Base-by-base conservation (phyloP, 805 yeast species). In the Candida odintsovae region DNA sequence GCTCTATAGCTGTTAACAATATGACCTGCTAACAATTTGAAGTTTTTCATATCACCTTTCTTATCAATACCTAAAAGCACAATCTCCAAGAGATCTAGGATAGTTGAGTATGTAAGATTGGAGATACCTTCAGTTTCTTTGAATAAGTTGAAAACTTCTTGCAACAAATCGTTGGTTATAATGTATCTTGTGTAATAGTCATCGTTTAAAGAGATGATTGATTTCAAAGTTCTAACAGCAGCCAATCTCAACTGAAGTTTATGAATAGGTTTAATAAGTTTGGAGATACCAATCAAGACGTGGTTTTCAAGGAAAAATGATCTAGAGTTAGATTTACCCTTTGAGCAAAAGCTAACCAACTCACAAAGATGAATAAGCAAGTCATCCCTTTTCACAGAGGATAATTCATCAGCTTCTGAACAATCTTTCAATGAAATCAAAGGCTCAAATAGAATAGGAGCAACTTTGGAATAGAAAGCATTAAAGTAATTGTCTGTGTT, bases 91-190 rank as follows among this genome's bases (percentile, higher is more conserved):
- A 90, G 69, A 59, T 86, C 90, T 40, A 89, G 69, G 51, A 92
- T 76, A 6, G 90, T 76, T 0, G 97, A 89, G 57, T 80, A 85
- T 3, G 85, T 74, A 49, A 90, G 65, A 58, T 82, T 85, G 59
- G 86, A 80, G 35, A 66, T 64, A 26, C 69, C 64, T 7, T 73
- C 68, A 10, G 78, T 75, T 13, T 68, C 73, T 20, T 68, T 64
- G 50, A 86, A 69, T 42, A 79, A 67, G 1, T 62, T 58, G 47
- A 86, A 72, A 29, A 82, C 70, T 19, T 70, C 66, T 4, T 65
- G 70, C 44, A 83, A 69, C 6, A 83, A 60, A 41, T 79, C 73
- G 46, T 79, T 69, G 15, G 78, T 70, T 16, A 85, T 70, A 43
- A 90, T 72, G 50, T 77, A 75, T 23, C 77, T 62, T 19, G 77